Percentiles rank a stretch among this genome's conserved stretches.
phyloP scores from a whole-genome alignment of 2,329 filamentous ascomycete genomes.

The Bipolaris cookei region DNA sequence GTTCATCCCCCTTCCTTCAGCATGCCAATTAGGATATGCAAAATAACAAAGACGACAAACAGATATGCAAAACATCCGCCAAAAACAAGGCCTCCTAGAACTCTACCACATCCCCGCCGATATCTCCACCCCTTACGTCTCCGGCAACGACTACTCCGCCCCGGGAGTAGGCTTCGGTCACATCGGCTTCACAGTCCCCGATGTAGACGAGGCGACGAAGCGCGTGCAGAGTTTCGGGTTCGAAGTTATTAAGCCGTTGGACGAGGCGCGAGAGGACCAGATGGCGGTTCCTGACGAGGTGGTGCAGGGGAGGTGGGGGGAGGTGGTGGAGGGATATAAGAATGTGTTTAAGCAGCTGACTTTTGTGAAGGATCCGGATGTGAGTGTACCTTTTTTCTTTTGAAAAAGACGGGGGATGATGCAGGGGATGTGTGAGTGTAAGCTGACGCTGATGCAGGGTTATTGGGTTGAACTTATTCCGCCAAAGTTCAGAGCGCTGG shows the following conservation, averaged over 20 bases:
- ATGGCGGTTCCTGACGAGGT: constrained; percentile 35
- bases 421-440: neutral
- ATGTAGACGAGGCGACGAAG: constrained; percentile 35
- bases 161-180: constrained; percentile 42
- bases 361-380: constrained; percentile 46
- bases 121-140: constrained; percentile 25
- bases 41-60: neutral
- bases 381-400: constrained; percentile 21
- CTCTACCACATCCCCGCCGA: constrained; percentile 43
- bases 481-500: constrained; percentile 19
- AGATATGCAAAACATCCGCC: constrained; percentile 29
- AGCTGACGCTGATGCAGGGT: constrained; percentile 27
- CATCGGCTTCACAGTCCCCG: constrained; percentile 45
- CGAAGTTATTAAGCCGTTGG: constrained; percentile 38
- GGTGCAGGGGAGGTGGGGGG: constrained; percentile 22
- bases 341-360: constrained; percentile 41
- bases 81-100: constrained; percentile 40
- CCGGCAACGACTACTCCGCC: constrained; percentile 36
- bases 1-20: neutral
- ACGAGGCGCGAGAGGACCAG: constrained; percentile 28
- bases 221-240: constrained; percentile 31
- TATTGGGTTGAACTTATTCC: constrained; percentile 43
- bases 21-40: neutral
- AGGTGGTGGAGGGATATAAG: constrained; percentile 37
- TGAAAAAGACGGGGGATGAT: neutral